phyloP scores from a whole-genome alignment of 352 stramenopile species.

The Phytophthora boehmeriae region DNA sequence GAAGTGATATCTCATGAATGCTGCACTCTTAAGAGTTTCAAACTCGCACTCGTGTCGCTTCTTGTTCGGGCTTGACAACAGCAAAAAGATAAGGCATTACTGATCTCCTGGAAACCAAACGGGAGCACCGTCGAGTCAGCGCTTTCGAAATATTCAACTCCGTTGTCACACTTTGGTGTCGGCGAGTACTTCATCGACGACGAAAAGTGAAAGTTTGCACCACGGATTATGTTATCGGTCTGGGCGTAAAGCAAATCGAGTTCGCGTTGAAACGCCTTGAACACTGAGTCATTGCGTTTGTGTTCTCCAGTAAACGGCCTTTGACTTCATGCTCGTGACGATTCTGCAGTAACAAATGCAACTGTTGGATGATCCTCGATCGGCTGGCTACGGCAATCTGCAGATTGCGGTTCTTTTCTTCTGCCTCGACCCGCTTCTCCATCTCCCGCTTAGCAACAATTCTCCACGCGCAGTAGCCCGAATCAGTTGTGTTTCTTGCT shows the following conservation, averaged over 20 bases:
- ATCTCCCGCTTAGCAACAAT: constrained; percentile 29
- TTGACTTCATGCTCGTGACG: constrained; percentile 16
- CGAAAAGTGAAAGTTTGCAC: constrained; percentile 21
- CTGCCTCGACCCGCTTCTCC: constrained; percentile 26
- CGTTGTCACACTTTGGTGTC: constrained; percentile 19
- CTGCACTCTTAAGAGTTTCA: constrained; percentile 23
- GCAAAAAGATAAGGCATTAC: constrained; percentile 20
- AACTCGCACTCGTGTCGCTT: constrained; percentile 24
- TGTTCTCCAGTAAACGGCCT: too few species aligned
- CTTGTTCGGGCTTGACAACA: constrained; percentile 25
- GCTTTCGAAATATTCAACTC: constrained; percentile 30
- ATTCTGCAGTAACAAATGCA: constrained; percentile 26
- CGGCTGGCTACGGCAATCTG: constrained; percentile 27
- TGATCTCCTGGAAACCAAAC: constrained; percentile 23
- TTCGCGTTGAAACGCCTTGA: constrained; percentile 35
- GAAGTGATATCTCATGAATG: constrained; percentile 21
- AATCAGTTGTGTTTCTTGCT: constrained; percentile 21
- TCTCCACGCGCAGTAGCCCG: constrained; percentile 19
- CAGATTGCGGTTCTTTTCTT: constrained; percentile 28
- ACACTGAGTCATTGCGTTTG: constrained; percentile 29
- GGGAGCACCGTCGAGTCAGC: constrained; percentile 24
- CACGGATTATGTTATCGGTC: constrained; percentile 31
- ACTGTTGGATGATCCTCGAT: constrained; percentile 30
- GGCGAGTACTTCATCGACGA: constrained; percentile 27
- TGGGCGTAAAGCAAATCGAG: constrained; percentile 32